Evolutionary conservation across 345 rosid genomes (phyloP), one percentile per base, ranked within the genome.

Genomic region (Heritiera fomes): DNA sequence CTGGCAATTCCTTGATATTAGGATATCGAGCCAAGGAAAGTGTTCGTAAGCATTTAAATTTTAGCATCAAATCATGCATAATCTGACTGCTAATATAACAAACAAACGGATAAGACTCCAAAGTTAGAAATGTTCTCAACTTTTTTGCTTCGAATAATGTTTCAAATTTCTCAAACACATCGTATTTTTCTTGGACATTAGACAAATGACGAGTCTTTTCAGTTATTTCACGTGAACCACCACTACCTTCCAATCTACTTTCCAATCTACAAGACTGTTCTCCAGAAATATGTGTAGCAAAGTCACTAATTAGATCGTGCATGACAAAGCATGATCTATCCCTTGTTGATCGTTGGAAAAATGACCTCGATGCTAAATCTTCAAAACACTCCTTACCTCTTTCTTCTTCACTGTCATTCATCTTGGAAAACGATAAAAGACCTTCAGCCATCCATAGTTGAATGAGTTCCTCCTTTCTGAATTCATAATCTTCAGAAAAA

Each of bases 381-480:
- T 17, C 6, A 43, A 79, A 52, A 12, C 12, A 73, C 15, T 53
- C 23, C 0, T 14, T 23, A 13, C 78, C 73, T 18, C 1, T 1
- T 3, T 53, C 83, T 41, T 61, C 63, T 11, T 14, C 0, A n/a
- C 7, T 3, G 45, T 9, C 40, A 5, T 59, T 49, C 13, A 47
- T 4, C 0, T 15, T 12, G 2, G 8, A 15, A 1, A 7, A 0
- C 1, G 1, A 5, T 38, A 81, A 0, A 14, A 81, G 63, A 58
- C 55, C 84, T 63, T 82, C 79, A 4, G 78, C 81, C 71, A 82
- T 78, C 79, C 84, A 81, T 6, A 66, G 41, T 2, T 0, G 56
- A 49, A 82, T 11, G 10, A 77, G 20, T 6, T 56, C 72, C 28
- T 81, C 82, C 49, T 69, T 79, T 15, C 9, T n/a, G 43, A 82